Percentiles rank a stretch among this genome's conserved stretches.
These are phyloP conservation scores for Aspergillus hiratsukae DNA, from an alignment of 2,329 filamentous ascomycete genomes.

Conservation along the genomic window DNA sequence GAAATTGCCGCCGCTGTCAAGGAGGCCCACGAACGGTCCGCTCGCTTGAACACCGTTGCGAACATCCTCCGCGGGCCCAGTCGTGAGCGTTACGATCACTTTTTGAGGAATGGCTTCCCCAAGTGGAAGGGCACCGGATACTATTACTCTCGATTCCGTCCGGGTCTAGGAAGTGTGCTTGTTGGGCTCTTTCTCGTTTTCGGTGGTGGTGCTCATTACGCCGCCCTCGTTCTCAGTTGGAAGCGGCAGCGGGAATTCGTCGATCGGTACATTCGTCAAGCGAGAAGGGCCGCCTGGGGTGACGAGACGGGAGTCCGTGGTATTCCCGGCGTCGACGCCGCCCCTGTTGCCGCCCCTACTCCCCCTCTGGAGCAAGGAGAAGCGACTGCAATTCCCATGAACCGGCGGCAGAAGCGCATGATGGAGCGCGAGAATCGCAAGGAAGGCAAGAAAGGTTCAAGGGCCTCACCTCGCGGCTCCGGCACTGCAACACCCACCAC, in stretches of 20 bases:
- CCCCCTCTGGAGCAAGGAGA: conserved; percentile 47
- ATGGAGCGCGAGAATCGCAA: conserved; percentile 75
- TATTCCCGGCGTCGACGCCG: conserved; percentile 61
- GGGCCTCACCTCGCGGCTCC: conserved; percentile 29
- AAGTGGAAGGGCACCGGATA: conserved; percentile 96
- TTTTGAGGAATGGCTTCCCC: conserved; percentile 87
- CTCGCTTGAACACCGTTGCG: conserved; percentile 76
- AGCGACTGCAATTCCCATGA: conserved; percentile 58
- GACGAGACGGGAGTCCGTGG: conserved; percentile 63
- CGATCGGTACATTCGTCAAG: conserved; percentile 84
- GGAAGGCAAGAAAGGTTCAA: conserved; percentile 54
- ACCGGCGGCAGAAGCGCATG: conserved; percentile 80
- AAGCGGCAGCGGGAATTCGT: conserved; percentile 89
- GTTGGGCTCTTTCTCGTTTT: conserved; percentile 74
- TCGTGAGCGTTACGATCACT: conserved; percentile 90
- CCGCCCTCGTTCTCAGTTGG: conserved; percentile 79
- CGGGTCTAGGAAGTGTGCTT: conserved; percentile 80
- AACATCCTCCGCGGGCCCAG: conserved; percentile 77
- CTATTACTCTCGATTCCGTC: conserved; percentile 93
- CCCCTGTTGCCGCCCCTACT: conserved; percentile 32
- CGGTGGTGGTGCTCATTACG: conserved; percentile 83
- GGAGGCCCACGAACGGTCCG: conserved; percentile 75
- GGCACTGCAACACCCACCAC: conserved; percentile 51
- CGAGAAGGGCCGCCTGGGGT: conserved; percentile 84
- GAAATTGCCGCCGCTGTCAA: conserved; percentile 78